These are phyloP conservation scores for Arthrobotrys megalospora DNA, from an alignment of 2,329 filamentous ascomycete species.

Conservation along the genomic window DNA sequence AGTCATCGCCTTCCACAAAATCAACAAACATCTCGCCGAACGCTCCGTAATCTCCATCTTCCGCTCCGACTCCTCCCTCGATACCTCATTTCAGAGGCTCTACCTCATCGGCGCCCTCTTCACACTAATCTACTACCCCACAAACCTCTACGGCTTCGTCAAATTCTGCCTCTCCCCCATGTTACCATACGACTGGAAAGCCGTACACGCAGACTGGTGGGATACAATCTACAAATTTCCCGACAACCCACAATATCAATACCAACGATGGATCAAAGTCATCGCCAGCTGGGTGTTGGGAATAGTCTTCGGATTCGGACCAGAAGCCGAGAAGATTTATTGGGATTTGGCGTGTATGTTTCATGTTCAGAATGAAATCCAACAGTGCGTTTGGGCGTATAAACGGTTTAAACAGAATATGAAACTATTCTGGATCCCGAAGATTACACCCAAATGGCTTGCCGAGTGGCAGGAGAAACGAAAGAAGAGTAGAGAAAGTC, in stretches of 20 bases:
- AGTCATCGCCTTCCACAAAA: constrained; percentile 75
- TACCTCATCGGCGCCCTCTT: constrained; percentile 73
- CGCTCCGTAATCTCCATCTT: constrained; percentile 73
- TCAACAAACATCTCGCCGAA: constrained; percentile 74
- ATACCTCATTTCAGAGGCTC: constrained; percentile 75
- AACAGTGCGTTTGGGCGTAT: constrained; percentile 26
- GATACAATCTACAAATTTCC: constrained; percentile 70
- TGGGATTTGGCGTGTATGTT: constrained; percentile 67
- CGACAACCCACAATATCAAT: constrained; percentile 69
- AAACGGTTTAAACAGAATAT: constrained; percentile 27
- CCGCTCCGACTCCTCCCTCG: constrained; percentile 71
- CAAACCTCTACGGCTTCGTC: constrained; percentile 71
- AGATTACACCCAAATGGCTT: constrained; percentile 42
- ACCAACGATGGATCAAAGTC: constrained; percentile 75
- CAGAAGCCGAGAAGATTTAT: constrained; percentile 74
- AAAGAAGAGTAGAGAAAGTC: constrained; percentile 3
- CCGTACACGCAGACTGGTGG: constrained; percentile 72
- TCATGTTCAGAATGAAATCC: constrained; percentile 14
- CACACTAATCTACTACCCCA: constrained; percentile 72
- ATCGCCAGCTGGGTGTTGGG: constrained; percentile 73
- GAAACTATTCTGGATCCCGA: constrained; percentile 35
- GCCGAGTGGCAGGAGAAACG: constrained; percentile 7
- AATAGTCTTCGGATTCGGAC: constrained; percentile 76
- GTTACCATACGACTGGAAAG: constrained; percentile 72
- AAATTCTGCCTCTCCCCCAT: constrained; percentile 67